Percentiles rank a stretch among this genome's conserved stretches.
phyloP scores from a whole-genome alignment of 164 flowering plant species.

The Sextonia rubra region DNA sequence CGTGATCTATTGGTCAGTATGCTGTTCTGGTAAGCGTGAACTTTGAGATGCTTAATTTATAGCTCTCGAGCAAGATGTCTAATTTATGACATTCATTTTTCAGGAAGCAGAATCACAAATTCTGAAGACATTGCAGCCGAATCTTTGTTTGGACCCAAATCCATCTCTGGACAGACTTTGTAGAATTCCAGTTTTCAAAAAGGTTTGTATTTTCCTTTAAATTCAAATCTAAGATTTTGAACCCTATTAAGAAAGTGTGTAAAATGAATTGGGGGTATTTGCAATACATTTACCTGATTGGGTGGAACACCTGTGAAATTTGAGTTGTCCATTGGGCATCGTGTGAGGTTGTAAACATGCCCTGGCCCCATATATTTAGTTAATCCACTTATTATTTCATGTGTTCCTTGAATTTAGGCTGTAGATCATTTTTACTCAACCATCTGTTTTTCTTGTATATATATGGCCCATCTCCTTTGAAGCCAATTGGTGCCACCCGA shows the following conservation, averaged over 20 bases:
- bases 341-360: neutral
- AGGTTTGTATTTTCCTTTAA: constrained; percentile 37
- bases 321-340: neutral
- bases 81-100: constrained; percentile 8
- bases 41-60: constrained; percentile 9
- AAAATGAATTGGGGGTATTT: neutral
- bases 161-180: constrained; percentile 76
- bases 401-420: neutral
- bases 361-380: neutral
- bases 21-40: constrained; percentile 20
- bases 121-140: constrained; percentile 80
- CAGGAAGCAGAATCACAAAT: constrained; percentile 94
- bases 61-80: neutral
- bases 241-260: neutral
- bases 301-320: neutral
- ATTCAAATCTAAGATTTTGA: neutral
- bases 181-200: constrained; percentile 31
- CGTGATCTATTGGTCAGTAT: constrained; percentile 83
- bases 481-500: neutral
- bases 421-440: neutral
- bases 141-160: constrained; percentile 71
- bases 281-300: neutral
- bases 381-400: neutral
- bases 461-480: neutral
- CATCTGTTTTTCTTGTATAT: neutral